A percentile compares a stretch with the other conserved stretches of the same genome.
Evolutionary conservation across 768 basidiomycete species (phyloP).

Genomic region (Serendipita indica): DNA sequence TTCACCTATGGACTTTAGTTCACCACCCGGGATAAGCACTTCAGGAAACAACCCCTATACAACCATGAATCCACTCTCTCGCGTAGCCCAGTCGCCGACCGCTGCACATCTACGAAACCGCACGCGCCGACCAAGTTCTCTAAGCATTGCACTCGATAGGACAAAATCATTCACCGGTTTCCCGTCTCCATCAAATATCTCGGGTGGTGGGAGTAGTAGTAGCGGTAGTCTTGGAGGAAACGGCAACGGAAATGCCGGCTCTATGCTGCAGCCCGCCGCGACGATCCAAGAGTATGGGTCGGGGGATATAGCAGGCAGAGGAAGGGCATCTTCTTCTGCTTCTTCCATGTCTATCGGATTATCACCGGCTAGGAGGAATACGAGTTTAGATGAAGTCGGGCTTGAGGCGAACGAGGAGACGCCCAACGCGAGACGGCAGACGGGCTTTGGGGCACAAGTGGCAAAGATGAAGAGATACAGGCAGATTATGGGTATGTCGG

Average conservation of each 20-base stretch:
- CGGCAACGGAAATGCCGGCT: neutral
- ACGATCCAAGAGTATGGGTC: neutral
- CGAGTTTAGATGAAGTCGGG: neutral
- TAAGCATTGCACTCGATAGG: constrained; percentile 6
- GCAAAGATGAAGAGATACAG: neutral
- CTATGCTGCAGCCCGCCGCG: neutral
- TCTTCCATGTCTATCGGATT: constrained; percentile 2
- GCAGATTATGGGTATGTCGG: neutral
- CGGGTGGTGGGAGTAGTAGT: neutral
- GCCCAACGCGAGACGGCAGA: neutral
- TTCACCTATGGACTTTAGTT: constrained; percentile 6
- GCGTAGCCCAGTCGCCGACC: neutral
- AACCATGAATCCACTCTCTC: neutral
- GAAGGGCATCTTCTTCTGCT: neutral
- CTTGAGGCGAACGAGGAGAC: neutral
- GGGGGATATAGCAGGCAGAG: neutral
- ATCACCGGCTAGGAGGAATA: neutral
- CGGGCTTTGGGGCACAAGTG: neutral
- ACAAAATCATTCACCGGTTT: neutral
- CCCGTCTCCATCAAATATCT: neutral
- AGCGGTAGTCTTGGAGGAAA: neutral
- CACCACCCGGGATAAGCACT: neutral
- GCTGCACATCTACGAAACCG: neutral
- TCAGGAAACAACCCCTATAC: neutral
- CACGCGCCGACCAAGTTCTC: constrained; percentile 4